Conservation (phyloP, 495 filamentous ascomycete species). For the Daldinia bambusicola region DNA sequence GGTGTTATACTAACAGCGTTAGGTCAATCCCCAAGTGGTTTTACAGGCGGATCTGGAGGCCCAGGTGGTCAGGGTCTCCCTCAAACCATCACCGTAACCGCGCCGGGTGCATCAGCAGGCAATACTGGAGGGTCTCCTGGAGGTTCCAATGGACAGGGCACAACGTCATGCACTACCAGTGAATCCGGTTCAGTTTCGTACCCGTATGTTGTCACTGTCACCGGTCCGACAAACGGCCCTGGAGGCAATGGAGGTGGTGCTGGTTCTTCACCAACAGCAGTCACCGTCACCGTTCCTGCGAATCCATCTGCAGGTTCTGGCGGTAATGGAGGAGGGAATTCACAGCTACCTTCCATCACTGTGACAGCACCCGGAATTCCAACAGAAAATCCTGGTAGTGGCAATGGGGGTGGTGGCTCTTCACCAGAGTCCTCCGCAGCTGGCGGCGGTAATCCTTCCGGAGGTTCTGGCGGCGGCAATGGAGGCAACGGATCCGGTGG, state of each 20-base stretch:
- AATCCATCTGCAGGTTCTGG: slow-evolving; percentile 28
- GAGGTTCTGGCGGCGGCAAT: slow-evolving; percentile 13
- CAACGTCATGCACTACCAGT: slow-evolving; percentile 34
- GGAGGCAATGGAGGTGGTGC: slow-evolving; percentile 24
- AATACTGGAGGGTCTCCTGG: slow-evolving; percentile 31
- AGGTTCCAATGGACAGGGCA: slow-evolving; percentile 22
- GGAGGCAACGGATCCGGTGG: slow-evolving; percentile 28
- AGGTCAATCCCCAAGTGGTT: slow-evolving; percentile 24
- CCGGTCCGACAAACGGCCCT: slow-evolving; percentile 26
- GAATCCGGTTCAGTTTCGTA: slow-evolving; percentile 23
- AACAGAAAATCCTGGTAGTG: slow-evolving; percentile 18
- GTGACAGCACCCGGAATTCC: slow-evolving; percentile 27
- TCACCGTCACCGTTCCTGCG: slow-evolving; percentile 33
- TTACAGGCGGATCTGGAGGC: slow-evolving; percentile 23
- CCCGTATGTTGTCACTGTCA: slow-evolving; percentile 25
- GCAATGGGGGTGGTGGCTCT: slow-evolving; percentile 25
- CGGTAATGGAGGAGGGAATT: slow-evolving; percentile 25
- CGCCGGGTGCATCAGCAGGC: slow-evolving; percentile 32
- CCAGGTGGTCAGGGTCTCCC: slow-evolving; percentile 29
- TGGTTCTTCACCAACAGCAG: slow-evolving; percentile 28
- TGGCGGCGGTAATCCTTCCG: slow-evolving; percentile 20
- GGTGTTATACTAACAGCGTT: slow-evolving; percentile 10
- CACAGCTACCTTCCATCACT: slow-evolving; percentile 20
- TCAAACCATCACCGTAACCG: slow-evolving; percentile 36
- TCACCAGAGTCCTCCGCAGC: background rate